Base-by-base conservation (phyloP, 129 eudicot species). In the Tagetes patula region DNA sequence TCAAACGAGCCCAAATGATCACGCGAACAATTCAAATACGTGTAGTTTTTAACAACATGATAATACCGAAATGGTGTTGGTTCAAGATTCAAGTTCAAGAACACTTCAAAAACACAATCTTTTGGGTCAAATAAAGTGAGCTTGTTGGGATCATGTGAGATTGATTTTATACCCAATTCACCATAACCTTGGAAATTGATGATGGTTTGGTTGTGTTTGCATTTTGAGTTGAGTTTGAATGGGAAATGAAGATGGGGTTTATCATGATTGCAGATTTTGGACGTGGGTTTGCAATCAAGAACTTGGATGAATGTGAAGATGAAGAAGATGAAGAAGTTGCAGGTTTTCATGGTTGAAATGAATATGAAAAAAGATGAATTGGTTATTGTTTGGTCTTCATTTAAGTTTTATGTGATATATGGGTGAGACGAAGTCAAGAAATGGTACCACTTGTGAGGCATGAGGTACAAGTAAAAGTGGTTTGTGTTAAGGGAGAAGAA, bases 31-130 rank as follows among this genome's bases (percentile, higher is more conserved):
- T 77, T 82, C 74, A 81, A 79, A 46, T 86, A 86, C 37, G 80
- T 75, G 34, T 80, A 83, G 60, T 83, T 71, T 43, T 53, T 72
- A 63, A 77, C 71, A 27, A 78, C 73, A 63, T 83, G 83, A 39
- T 86, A 86, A 37, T 86, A 86, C 12, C 77, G 74, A 49, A 86
- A 86, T 1, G 84, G 87, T 1, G 87, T 80, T 1, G 9, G 45
- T 53, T 69, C 61, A 55, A 86, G 85, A 71, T 86, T 63, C 27
- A 86, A 84, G 41, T 80, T 83, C 74, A 86, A 74, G 82, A 86
- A 86, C 66, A 86, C 91, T 67, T 67, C 66, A 41, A 74, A 85
- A 10, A 83, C 91, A 8, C 91, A 86, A 61, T 83, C 83, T 74
- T 83, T 86, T 3, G 91, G 91, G 74, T 86, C 91, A 8, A 54